A percentile compares a stretch with the other conserved stretches of the same genome.
Evolutionary conservation across 2,329 filamentous ascomycete genomes (phyloP).

Genomic region (Leptographium flavum): DNA sequence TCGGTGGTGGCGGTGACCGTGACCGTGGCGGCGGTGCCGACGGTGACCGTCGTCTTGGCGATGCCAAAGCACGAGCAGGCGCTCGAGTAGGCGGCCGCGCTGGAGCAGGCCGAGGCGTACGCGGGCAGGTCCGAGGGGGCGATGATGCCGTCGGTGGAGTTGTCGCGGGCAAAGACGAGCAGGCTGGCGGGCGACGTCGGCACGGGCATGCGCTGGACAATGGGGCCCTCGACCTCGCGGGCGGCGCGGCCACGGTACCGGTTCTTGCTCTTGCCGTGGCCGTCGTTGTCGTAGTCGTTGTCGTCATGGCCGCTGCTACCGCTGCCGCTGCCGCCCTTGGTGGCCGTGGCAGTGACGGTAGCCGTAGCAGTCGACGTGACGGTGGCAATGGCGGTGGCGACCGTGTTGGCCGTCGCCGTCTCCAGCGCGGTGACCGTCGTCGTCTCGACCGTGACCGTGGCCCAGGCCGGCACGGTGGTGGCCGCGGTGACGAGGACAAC

Average conservation of each 20-base stretch:
- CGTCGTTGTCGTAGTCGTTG: not conserved
- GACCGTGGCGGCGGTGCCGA: not conserved
- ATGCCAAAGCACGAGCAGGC: constrained; percentile 18
- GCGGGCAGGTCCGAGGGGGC: constrained; percentile 7
- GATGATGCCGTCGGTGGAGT: not conserved
- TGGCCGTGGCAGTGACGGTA: not conserved
- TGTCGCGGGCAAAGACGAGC: not conserved
- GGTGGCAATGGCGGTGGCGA: not conserved
- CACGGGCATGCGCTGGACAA: not conserved
- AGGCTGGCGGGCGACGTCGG: not conserved
- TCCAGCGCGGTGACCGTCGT: not conserved
- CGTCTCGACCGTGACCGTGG: not conserved
- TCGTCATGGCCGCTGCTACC: not conserved
- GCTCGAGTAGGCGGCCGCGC: constrained; percentile 11
- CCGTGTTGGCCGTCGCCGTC: not conserved
- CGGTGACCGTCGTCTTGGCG: constrained; percentile 5
- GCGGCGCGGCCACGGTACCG: not conserved
- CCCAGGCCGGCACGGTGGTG: not conserved
- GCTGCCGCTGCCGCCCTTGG: not conserved
- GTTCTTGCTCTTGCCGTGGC: no score
- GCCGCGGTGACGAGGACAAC: not conserved
- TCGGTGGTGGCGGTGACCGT: not conserved
- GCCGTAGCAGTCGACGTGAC: not conserved
- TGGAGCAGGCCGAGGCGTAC: constrained; percentile 15
- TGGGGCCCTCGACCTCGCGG: not conserved